Evolutionary conservation across 2,329 filamentous ascomycete species (phyloP), one percentile per base, ranked within the genome.

Genomic region (Aplosporella prunicola): DNA sequence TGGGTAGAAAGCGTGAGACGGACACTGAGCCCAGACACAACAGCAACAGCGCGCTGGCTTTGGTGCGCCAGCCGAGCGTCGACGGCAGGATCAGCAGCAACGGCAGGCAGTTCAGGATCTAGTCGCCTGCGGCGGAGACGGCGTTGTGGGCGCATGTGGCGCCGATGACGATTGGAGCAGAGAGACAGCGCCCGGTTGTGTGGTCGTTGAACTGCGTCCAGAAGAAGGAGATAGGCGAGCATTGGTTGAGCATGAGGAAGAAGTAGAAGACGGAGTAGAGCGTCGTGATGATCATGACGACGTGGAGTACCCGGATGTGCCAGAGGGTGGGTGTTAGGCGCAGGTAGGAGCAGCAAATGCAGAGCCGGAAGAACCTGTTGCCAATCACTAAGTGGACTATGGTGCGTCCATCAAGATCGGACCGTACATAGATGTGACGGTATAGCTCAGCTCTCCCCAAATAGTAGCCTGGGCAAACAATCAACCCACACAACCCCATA

Each of bases 191-290:
- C 7, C 35, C 35, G n/a, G 11, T 16, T 5, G 35, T 38, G 14
- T 9, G 5, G 20, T 16, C 35, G 8, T 2, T 9, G 28, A 38
- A 38, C 16, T 38, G 27, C 11, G 35, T 38, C 35, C 35, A 38
- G 28, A 32, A 38, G 17, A 18, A 38, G 11, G 27, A 38, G 3
- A 32, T 24, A 4, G 35, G 35, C 5, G 29, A 25, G 28, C 35
- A 38, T 9, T 38, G 35, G 27, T 31, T 26, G 15, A 38, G 29
- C 2, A 38, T 20, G n/a, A 38, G 11, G 35, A 32, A 38, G 35
- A 38, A 38, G 23, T 32, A 38, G 35, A 16, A 20, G 22, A 38
- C 20, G 3, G 27, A 26, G n/a, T 38, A 38, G n/a, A 32, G n/a
- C 1, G 35, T 38, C 18, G 28, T 31, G 13, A 38, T 13, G 11